Conservation (phyloP, 768 basidiomycete genomes). For the Lactarius sp. region DNA sequence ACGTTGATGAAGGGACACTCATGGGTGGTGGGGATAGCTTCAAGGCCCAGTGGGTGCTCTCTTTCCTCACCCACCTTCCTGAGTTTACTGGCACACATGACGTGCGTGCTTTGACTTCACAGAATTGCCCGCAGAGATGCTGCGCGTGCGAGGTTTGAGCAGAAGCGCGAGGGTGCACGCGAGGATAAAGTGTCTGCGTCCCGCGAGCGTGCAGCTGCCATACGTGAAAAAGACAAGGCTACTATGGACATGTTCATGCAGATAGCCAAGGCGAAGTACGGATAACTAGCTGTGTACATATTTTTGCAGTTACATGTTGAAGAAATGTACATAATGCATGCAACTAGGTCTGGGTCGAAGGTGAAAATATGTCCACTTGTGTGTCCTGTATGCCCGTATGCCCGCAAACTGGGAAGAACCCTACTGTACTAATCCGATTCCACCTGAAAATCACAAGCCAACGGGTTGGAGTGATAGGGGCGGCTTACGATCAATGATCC, state of each 20-base stretch:
- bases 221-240: conserved; percentile 77
- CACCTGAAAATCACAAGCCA: not conserved
- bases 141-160: conserved; percentile 56
- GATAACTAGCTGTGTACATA: conserved; percentile 38
- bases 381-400: not conserved
- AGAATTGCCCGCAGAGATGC: conserved; percentile 76
- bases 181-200: conserved; percentile 49
- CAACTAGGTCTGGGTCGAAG: too few species aligned
- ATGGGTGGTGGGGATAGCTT: conserved; percentile 85
- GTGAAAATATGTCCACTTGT: too few species aligned
- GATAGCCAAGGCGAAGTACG: conserved; percentile 84
- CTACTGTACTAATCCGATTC: not conserved
- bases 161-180: conserved; percentile 38
- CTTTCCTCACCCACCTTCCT: not conserved
- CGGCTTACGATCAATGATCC: not conserved
- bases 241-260: conserved; percentile 98
- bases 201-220: conserved; percentile 57
- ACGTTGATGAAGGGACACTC: conserved; percentile 72
- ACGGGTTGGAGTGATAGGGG: not conserved
- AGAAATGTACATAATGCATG: too few species aligned
- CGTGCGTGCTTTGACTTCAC: conserved; percentile 5
- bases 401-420: too few species aligned
- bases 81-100: conserved; percentile 3
- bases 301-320: too few species aligned
- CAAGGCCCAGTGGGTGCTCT: conserved; percentile 55